Evolutionary conservation across 1,284 basidiomycete species (phyloP).

Genomic region (Tilletia setariae): DNA sequence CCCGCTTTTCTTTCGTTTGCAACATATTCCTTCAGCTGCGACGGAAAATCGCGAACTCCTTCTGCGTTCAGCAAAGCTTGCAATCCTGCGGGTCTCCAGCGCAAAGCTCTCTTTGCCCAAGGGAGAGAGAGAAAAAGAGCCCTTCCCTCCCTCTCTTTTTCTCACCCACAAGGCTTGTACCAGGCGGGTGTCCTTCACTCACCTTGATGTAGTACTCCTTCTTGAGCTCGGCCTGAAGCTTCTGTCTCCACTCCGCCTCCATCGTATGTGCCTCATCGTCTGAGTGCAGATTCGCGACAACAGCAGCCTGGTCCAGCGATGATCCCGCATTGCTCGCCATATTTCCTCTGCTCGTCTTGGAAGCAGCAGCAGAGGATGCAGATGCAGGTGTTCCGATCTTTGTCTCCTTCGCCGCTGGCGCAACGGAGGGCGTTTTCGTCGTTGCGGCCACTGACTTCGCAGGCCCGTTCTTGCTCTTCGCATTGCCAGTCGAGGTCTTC

Average conservation of each 20-base stretch:
- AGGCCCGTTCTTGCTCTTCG: background rate
- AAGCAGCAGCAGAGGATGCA: background rate
- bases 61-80: too few species aligned
- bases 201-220: conserved; percentile 38
- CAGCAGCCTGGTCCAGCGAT: background rate
- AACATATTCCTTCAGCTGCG: conserved; percentile 44
- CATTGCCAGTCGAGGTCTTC: background rate
- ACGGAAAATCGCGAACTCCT: too few species aligned
- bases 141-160: background rate
- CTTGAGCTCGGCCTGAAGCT: conserved; percentile 38
- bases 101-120: too few species aligned
- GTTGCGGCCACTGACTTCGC: background rate
- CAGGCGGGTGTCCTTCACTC: background rate
- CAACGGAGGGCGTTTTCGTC: background rate
- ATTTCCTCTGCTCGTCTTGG: too few species aligned
- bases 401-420: background rate
- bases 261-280: conserved; percentile 33
- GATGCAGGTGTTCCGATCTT: too few species aligned
- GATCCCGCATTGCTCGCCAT: background rate
- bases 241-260: conserved; percentile 39
- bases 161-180: background rate
- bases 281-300: background rate
- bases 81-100: too few species aligned
- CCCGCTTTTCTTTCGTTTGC: conserved; percentile 34
- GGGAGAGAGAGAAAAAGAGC: background rate